Base-by-base conservation (phyloP, 2,329 filamentous ascomycete genomes). In the Nigrospora osmanthi region DNA sequence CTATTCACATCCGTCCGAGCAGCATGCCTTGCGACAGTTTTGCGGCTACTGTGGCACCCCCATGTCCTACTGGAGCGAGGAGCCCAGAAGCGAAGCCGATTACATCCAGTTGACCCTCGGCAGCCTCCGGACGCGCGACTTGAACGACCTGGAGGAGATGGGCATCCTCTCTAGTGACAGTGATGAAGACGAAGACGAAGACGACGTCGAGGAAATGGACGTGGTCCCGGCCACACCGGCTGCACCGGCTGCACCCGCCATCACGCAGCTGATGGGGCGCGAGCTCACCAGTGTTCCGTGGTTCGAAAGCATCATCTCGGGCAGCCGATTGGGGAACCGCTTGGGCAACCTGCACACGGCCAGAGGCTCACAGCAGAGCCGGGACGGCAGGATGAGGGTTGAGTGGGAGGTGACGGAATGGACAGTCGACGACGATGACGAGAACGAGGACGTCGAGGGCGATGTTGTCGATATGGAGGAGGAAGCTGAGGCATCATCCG, bases 21-120 rank as follows among this genome's bases (percentile, higher is more conserved):
- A 74, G 42, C 67, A 76, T 54, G 72, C 78, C 1, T 81, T 85
- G 60, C 81, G 87, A 41, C 79, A 89, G 53, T 96, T 96, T 65
- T 96, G 90, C 66, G 90, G 90, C 19, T 94, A 86, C 68, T 95
- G 90, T 62, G 90, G 90, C 43, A 95, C 89, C 0, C 85, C 87
- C 12, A 70, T 96, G 44, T 85, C 84, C 0, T 88, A 84, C 55
- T 95, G 89, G 89, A 84, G 81, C 39, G 89, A 95, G 62, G 66
- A 78, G 19, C 85, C 86, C 0, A 68, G 65, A 1, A 72, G 72
- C 42, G 87, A 93, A 60, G 83, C 84, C 12, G 81, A 89, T 9
- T 91, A 78, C 59, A 89, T 96, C 67, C 83, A 81, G 47, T 70
- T 95, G 46, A 86, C 89, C 0, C 70, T 95, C n/a, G 87, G 87